Evolutionary conservation across 139 green algal genomes (phyloP), one percentile per base, ranked within the genome.

Genomic region (Chlorella sorokiniana): DNA sequence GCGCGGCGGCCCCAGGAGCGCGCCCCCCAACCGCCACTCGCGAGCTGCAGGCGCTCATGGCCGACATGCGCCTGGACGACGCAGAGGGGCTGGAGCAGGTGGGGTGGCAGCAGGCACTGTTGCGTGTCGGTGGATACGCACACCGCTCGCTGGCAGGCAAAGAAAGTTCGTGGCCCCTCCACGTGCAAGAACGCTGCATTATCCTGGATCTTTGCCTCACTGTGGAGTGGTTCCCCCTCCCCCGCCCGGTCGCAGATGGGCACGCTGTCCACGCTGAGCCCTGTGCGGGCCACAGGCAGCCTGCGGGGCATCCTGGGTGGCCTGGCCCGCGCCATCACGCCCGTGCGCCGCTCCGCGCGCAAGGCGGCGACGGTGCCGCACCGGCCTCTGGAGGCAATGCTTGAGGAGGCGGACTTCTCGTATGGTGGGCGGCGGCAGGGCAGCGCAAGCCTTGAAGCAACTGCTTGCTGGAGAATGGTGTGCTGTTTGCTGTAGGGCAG

Each of bases 21-120:
- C 78, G 41, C 4, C 79, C 41, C 3, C 38, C 33, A 63, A 86
- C 54, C 82, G 65, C 63, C 44, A 83, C 82, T 65, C 68, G 41
- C 35, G 82, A 86, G 82, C 73, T 86, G 68, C 74, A 52, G 63
- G 63, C 61, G 40, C 76, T 86, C 42, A 77, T 86, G 82, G 41
- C 63, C 1, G 74, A 54, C 41, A 23, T 86, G 45, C 33, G 42
- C 9, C 69, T 86, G 73, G 76, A 73, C 63, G 68, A 63, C 29
- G 25, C 48, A 1, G 56, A 29, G 11, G 67, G 52, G 23, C 4
- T 83, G 7, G 37, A 83, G 78, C 38, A 70, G 56, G 51, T 56
- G 54, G 38, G 51, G 10, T 48, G 10, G 37, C n/a, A 65, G 56
- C 56, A 65, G 56, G 6, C 29, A n/a, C 56, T 65, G 56, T 16